Evolutionary conservation across 257 asterid species (phyloP).

Genomic region (Fraxinus cuspidata): DNA sequence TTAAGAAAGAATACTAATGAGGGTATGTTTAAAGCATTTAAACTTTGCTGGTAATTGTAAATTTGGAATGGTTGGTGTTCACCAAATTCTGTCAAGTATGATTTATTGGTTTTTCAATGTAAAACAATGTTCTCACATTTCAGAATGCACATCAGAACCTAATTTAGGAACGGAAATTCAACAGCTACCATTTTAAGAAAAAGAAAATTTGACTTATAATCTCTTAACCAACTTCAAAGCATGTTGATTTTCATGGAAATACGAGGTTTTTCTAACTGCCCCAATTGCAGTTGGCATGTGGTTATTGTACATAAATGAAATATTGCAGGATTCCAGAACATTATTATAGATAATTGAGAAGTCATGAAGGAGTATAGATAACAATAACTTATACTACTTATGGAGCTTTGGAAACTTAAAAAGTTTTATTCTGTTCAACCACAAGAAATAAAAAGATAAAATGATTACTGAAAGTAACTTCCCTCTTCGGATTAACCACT

Average conservation of each 20-base stretch:
- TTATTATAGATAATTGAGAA: neutral
- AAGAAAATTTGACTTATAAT: neutral
- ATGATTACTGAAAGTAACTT: neutral
- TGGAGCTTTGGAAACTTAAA: neutral
- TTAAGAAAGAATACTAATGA: neutral
- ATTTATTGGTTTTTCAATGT: neutral
- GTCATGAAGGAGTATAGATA: neutral
- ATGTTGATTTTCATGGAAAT: neutral
- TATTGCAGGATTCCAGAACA: constrained; percentile 1
- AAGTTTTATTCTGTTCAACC: neutral
- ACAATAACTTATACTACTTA: neutral
- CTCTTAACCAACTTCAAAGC: neutral
- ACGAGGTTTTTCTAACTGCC: neutral
- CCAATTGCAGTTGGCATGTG: neutral
- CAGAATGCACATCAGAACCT: neutral
- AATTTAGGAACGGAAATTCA: neutral
- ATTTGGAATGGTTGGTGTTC: neutral
- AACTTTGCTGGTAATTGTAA: neutral
- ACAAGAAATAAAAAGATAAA: neutral
- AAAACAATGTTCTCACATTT: neutral
- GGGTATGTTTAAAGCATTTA: neutral
- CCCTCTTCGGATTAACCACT: neutral
- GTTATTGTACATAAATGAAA: neutral
- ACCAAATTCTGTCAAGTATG: neutral
- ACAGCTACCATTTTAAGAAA: neutral